Percentiles rank a stretch among this genome's conserved stretches.
Conservation (phyloP, 1,284 basidiomycete genomes). For the Phylloboletellus chloephorus region DNA sequence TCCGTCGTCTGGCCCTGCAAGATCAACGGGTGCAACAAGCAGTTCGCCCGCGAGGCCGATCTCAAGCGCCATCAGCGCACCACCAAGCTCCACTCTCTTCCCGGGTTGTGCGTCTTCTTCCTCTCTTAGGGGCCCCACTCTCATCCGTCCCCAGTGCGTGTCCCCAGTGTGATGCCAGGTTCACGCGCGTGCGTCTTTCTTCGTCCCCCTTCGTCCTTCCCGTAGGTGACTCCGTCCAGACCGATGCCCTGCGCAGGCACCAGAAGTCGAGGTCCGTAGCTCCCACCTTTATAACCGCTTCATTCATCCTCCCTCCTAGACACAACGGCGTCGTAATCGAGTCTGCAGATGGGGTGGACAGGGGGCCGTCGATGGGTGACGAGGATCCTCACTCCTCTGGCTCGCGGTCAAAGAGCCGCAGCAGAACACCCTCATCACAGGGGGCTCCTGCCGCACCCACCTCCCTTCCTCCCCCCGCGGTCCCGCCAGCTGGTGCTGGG, state of each 20-base stretch:
- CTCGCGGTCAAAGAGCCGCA: conserved; percentile 47
- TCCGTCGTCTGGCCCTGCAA: conserved; percentile 67
- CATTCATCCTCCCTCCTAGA: conserved; percentile 31
- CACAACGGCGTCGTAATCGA: conserved; percentile 67
- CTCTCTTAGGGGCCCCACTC: conserved; percentile 15
- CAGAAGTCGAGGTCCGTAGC: conserved; percentile 56
- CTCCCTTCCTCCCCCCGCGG: conserved; percentile 30
- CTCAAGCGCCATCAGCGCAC: conserved; percentile 72
- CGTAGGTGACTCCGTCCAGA: conserved; percentile 33
- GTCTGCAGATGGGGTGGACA: conserved; percentile 35
- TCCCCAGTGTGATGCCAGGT: conserved; percentile 71
- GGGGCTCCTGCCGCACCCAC: conserved; percentile 29
- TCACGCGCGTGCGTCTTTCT: conserved; percentile 56
- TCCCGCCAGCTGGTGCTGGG: conserved; percentile 34
- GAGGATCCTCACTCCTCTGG: conserved; percentile 37
- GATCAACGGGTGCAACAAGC: conserved; percentile 70
- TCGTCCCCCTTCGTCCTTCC: conserved; percentile 3
- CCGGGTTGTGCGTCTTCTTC: conserved; percentile 54
- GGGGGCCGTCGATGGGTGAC: conserved; percentile 32
- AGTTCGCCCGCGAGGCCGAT: conserved; percentile 73
- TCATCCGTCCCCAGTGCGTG: conserved; percentile 46
- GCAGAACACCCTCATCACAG: conserved; percentile 43
- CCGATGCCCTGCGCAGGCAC: conserved; percentile 56
- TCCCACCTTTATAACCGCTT: conserved; percentile 5
- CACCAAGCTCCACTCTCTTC: conserved; percentile 64